Evolutionary conservation across 2,329 filamentous ascomycete species (phyloP), one percentile per base, ranked within the genome.

Genomic region (Waltergamsia citrina): DNA sequence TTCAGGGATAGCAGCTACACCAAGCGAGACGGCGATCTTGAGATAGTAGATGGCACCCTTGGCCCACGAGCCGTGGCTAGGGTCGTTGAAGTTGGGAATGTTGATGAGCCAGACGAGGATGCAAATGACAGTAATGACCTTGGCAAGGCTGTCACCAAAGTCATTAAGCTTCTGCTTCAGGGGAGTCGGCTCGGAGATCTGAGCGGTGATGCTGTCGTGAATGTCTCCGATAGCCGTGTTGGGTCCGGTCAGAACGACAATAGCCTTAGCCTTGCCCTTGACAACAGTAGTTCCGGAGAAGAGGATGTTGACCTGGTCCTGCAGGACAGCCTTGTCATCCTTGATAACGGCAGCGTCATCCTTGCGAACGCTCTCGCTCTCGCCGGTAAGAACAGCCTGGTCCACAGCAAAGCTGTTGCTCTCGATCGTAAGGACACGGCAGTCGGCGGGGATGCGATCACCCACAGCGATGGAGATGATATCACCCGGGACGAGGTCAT

Each of bases 21-120:
- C 93, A 24, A 98, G 82, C 32, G 92, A 98, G 27, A 98, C 93
- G 27, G 92, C 92, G 54, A 98, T 98, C 71, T 98, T 98, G 50
- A 98, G 77, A 61, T 98, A 98, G 71, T 98, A 98, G 52, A 98
- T 96, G 39, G 92, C 92, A 39, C 92, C 92, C 68, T 96, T 98
- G 43, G 85, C 75, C 81, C 87, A 95, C 59, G 78, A 83, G 49
- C 92, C 92, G 49, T 95, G 90, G 44, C 84, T 82, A 19, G 88
- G 86, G 51, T 98, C 92, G 52, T 78, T 92, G 70, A 98, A 98
- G 66, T 98, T 86, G 51, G 85, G 81, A 46, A 96, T 85, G 65
- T 98, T 98, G 71, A 98, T 98, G 40, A 96, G 69, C 92, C 92
- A 98, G 48, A 98, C 92, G 37, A 94, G 67, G 43, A 96, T 69